Evolutionary conservation across 1,284 basidiomycete genomes (phyloP).

Genomic region (Ustilago esculenta): DNA sequence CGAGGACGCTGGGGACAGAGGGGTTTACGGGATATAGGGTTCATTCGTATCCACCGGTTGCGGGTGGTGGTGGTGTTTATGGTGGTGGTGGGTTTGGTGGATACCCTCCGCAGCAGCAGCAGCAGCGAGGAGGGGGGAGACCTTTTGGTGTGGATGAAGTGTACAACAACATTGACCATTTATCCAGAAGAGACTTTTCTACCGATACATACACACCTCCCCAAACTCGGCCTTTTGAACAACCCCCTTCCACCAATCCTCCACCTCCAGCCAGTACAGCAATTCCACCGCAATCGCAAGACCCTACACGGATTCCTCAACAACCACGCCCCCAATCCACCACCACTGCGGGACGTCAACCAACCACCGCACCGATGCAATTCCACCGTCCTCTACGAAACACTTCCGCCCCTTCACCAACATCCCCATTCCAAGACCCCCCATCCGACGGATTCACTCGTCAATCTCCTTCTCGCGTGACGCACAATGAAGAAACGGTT

Average conservation of each 20-base stretch:
- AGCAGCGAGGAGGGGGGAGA: background rate
- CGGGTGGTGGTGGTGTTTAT: background rate
- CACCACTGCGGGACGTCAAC: constrained; percentile 1
- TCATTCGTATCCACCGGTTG: constrained; percentile 16
- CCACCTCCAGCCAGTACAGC: too few relatives aligned
- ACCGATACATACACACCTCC: constrained; percentile 21
- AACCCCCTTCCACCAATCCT: too few relatives aligned
- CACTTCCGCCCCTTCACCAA: background rate
- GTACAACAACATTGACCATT: background rate
- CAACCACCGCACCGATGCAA: constrained; percentile 17
- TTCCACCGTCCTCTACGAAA: constrained; percentile 37
- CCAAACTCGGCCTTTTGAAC: background rate
- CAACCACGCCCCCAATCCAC: background rate
- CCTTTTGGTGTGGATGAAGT: constrained; percentile 7
- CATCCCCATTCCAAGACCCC: constrained; percentile 30
- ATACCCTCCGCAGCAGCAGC: background rate
- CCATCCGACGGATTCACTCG: background rate
- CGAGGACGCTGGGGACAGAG: constrained; percentile 28
- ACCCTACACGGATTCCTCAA: background rate
- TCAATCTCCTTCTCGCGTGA: background rate
- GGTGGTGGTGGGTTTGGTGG: constrained; percentile 12
- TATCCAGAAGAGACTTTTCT: constrained; percentile 2
- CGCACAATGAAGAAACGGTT: background rate
- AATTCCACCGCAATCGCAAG: background rate
- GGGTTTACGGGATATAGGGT: constrained; percentile 9